Conservation (phyloP, 1,139 yeast species). For the Zygosaccharomyces pseudobailii region DNA sequence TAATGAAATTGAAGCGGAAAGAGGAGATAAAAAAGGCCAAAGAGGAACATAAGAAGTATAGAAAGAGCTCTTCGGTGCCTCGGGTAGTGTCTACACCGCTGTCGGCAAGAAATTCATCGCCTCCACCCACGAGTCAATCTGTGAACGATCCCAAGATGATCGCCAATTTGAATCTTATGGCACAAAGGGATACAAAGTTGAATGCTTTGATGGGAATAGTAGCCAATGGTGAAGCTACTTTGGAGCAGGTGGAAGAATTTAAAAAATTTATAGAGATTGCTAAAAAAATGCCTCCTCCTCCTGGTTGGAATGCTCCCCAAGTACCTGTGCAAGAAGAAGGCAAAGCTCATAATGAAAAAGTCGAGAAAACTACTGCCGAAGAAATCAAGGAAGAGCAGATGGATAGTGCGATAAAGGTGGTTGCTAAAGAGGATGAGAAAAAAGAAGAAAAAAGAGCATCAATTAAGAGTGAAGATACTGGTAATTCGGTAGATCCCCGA, state of each 20-base stretch:
- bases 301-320: slow-evolving; percentile 31
- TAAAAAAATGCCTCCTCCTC: slow-evolving; percentile 61
- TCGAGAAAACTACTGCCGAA: slow-evolving; percentile 7
- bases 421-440: neutral
- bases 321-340: slow-evolving; percentile 1
- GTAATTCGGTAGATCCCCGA: slow-evolving; percentile 6
- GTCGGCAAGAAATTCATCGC: slow-evolving; percentile 11
- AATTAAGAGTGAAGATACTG: slow-evolving; percentile 11
- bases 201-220: slow-evolving; percentile 74
- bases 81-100: slow-evolving; percentile 6
- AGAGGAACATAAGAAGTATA: slow-evolving; percentile 16
- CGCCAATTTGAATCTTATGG: slow-evolving; percentile 74
- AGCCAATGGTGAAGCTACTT: slow-evolving; percentile 73
- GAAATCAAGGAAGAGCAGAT: slow-evolving; percentile 5
- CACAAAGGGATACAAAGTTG: slow-evolving; percentile 63
- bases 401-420: slow-evolving; percentile 9
- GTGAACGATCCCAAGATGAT: slow-evolving; percentile 76
- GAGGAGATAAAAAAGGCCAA: slow-evolving; percentile 19
- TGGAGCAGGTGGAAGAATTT: slow-evolving; percentile 66
- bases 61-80: slow-evolving; percentile 9
- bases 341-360: slow-evolving; percentile 5
- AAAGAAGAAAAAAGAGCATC: slow-evolving; percentile 4
- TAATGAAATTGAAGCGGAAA: slow-evolving; percentile 18
- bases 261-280: slow-evolving; percentile 78
- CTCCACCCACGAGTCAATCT: slow-evolving; percentile 13